phyloP scores from a whole-genome alignment of 371 early-diverging fungal species.

The Mucor velutinosus region DNA sequence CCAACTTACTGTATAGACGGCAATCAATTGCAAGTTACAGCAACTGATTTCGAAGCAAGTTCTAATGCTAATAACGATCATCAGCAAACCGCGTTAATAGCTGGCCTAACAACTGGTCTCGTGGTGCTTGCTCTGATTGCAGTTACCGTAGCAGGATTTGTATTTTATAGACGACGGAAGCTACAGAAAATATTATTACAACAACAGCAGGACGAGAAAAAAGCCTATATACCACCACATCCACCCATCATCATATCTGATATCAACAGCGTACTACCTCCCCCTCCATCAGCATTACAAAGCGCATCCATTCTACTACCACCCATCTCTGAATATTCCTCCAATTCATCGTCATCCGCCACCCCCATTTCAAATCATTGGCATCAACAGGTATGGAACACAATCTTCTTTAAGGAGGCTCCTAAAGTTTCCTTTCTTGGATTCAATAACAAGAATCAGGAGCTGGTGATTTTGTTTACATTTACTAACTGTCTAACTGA shows the following conservation, averaged over 20 bases:
- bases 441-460: background rate
- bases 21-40: background rate
- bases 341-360: background rate
- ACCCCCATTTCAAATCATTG: background rate
- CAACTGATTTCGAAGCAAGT: slow-evolving; percentile 1
- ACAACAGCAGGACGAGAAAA: slow-evolving; percentile 2
- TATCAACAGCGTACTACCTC: slow-evolving; percentile 4
- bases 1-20: background rate
- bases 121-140: slow-evolving; percentile 27
- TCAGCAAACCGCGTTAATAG: slow-evolving; percentile 26
- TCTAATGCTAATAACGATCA: background rate
- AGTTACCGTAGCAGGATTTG: slow-evolving; percentile 32
- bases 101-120: slow-evolving; percentile 38
- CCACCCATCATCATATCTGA: slow-evolving; percentile 7
- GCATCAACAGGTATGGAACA: slow-evolving; percentile 6
- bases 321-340: background rate
- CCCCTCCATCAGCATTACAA: slow-evolving; percentile 7
- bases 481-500: background rate
- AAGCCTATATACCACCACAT: background rate
- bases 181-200: slow-evolving; percentile 9
- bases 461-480: background rate
- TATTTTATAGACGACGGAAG: slow-evolving; percentile 27
- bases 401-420: background rate
- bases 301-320: background rate
- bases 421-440: slow-evolving; percentile 1